phyloP scores from a whole-genome alignment of 2,329 filamentous ascomycete genomes.

The Aspergillus japonicus region DNA sequence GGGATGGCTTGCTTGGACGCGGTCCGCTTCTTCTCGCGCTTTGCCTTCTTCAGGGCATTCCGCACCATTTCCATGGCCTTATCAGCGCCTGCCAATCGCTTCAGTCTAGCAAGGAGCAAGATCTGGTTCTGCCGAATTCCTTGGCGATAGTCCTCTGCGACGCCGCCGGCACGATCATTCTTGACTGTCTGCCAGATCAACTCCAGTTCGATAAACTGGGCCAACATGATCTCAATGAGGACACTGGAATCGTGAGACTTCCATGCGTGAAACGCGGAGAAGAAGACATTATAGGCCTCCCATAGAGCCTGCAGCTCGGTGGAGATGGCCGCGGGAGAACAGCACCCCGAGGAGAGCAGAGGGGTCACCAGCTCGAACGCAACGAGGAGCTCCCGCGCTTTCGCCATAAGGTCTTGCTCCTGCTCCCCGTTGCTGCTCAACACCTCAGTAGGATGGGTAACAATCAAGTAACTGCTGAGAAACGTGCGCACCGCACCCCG shows the following conservation, averaged over 20 bases:
- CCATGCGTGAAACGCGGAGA: constrained; percentile 64
- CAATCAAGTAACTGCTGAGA: constrained; percentile 62
- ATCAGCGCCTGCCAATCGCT: constrained; percentile 62
- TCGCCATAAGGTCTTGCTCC: constrained; percentile 60
- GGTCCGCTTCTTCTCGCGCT: constrained; percentile 52
- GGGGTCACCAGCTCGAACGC: constrained; percentile 55
- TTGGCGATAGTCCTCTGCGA: constrained; percentile 62
- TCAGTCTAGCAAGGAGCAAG: constrained; percentile 60
- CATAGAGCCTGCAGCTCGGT: constrained; percentile 50
- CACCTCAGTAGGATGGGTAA: constrained; percentile 61
- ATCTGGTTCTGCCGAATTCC: constrained; percentile 67
- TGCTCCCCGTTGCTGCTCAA: constrained; percentile 62
- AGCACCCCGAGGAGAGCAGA: constrained; percentile 48
- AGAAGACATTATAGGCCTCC: constrained; percentile 59
- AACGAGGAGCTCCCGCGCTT: constrained; percentile 58
- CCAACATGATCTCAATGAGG: constrained; percentile 65
- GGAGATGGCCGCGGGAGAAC: constrained; percentile 43
- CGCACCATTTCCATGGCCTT: constrained; percentile 60
- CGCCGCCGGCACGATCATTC: constrained; percentile 59
- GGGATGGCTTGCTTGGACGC: constrained; percentile 58
- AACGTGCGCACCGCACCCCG: constrained; percentile 60
- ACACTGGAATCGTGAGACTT: constrained; percentile 63
- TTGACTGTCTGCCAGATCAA: constrained; percentile 68
- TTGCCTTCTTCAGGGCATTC: constrained; percentile 60
- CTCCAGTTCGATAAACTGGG: constrained; percentile 65